Evolutionary conservation across 2,329 filamentous ascomycete species (phyloP).

Genomic region (Talaromyces albobiverticillius): DNA sequence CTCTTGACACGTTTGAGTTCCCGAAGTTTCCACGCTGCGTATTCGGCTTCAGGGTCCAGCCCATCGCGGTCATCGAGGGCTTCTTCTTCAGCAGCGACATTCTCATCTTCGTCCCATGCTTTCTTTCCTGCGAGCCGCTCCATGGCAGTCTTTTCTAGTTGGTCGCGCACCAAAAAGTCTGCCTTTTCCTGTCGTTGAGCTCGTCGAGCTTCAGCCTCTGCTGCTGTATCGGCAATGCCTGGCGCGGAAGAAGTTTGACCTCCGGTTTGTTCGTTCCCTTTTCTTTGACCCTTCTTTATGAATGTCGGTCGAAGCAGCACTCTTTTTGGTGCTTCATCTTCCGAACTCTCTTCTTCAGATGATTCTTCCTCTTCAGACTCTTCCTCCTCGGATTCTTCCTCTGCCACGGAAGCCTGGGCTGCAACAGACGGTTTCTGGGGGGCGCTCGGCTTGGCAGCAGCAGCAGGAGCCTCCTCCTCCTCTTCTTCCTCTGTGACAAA

Average conservation of each 20-base stretch:
- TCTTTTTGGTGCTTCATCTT: conserved; percentile 56
- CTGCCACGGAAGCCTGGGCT: conserved; percentile 32
- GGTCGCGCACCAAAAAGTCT: conserved; percentile 80
- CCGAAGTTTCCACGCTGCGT: conserved; percentile 88
- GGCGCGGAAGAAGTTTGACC: conserved; percentile 19
- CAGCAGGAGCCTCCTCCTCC: conserved; percentile 26
- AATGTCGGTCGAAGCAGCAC: conserved; percentile 65
- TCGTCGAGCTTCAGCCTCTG: conserved; percentile 38
- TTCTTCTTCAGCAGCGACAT: conserved; percentile 61
- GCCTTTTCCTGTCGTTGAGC: conserved; percentile 66
- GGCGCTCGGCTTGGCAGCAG: conserved; percentile 19
- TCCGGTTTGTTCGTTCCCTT: conserved; percentile 30
- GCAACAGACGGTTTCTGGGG: conserved; percentile 19
- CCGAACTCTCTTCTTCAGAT: conserved; percentile 57
- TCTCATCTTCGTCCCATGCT: conserved; percentile 74
- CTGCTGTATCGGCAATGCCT: conserved; percentile 32
- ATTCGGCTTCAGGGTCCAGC: conserved; percentile 80
- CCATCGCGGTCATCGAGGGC: conserved; percentile 89
- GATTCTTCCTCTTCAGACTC: conserved; percentile 39
- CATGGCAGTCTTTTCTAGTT: conserved; percentile 77
- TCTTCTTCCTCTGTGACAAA: conserved; percentile 59
- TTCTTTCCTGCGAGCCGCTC: conserved; percentile 73
- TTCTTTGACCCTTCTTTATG: conserved; percentile 61
- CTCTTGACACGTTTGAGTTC: conserved; percentile 87
- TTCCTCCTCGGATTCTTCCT: conserved; percentile 45